Evolutionary conservation across 2,329 filamentous ascomycete genomes (phyloP).

Genomic region (Botryosphaeria agaves): DNA sequence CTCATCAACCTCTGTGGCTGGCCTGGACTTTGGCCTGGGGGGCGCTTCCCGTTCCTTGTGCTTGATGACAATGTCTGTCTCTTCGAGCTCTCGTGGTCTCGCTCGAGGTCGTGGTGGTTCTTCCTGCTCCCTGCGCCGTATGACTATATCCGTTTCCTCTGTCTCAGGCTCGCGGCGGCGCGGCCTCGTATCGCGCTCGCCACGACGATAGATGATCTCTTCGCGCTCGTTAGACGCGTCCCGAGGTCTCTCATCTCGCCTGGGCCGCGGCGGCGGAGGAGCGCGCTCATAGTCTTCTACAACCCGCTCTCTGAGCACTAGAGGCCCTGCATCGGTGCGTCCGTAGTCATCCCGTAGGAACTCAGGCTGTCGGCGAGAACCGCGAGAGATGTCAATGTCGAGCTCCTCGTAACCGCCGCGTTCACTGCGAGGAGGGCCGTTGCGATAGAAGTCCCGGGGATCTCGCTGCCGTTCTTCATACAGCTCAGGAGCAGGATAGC

Average conservation of each 20-base stretch:
- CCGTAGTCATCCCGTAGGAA: slow-evolving; percentile 34
- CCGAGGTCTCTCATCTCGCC: too few species aligned
- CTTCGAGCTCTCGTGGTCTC: slow-evolving; percentile 14
- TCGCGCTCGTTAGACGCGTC: too few species aligned
- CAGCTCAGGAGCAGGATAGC: slow-evolving; percentile 26
- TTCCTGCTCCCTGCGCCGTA: slow-evolving; percentile 5
- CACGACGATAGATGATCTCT: slow-evolving; percentile 21
- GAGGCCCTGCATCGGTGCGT: slow-evolving; percentile 22
- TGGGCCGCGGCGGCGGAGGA: slow-evolving; percentile 11
- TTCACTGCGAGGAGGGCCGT: slow-evolving; percentile 13
- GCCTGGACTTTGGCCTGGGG: slow-evolving; percentile 1
- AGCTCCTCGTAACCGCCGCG: slow-evolving; percentile 32
- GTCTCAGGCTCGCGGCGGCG: slow-evolving; percentile 10
- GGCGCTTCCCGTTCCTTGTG: slow-evolving; percentile 7
- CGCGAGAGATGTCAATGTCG: slow-evolving; percentile 26
- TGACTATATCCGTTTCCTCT: slow-evolving; percentile 18
- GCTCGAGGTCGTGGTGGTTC: slow-evolving; percentile 11
- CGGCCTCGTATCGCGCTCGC: slow-evolving; percentile 16
- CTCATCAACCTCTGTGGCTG: slow-evolving; percentile 13
- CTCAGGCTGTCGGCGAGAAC: slow-evolving; percentile 25
- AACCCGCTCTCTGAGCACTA: slow-evolving; percentile 20
- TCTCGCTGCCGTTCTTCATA: slow-evolving; percentile 30
- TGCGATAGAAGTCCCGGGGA: slow-evolving; percentile 19
- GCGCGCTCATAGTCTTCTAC: slow-evolving; percentile 5
- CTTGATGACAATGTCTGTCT: slow-evolving; percentile 17